A percentile compares a stretch with the other conserved stretches of the same genome.
phyloP scores from a whole-genome alignment of 768 basidiomycete species.

The Porphyrellus cyaneotinctus region DNA sequence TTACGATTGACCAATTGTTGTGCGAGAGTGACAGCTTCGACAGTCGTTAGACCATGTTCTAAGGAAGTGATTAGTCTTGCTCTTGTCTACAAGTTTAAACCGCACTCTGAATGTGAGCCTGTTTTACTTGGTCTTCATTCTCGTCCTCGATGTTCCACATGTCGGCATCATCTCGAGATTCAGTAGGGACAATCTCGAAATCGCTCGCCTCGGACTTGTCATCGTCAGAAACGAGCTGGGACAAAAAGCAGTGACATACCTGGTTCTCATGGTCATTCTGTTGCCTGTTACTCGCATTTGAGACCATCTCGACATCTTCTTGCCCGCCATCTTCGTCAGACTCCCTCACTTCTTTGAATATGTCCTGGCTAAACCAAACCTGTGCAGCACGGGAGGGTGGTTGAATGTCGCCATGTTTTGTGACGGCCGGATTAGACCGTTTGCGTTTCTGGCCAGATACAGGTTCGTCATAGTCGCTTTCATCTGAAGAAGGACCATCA shows the following conservation, averaged over 20 bases:
- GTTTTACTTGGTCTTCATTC: conserved; percentile 66
- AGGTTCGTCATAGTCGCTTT: conserved; percentile 39
- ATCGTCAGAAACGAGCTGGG: conserved; percentile 8
- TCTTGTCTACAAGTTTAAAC: conserved; percentile 1
- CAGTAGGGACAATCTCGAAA: conserved; percentile 73
- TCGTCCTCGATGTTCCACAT: conserved; percentile 83
- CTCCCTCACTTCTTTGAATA: conserved; percentile 60
- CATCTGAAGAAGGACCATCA: conserved; percentile 49
- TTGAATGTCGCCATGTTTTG: conserved; percentile 35
- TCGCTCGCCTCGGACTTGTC: conserved; percentile 37
- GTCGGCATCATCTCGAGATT: conserved; percentile 49
- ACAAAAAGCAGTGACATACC: conserved; percentile 16
- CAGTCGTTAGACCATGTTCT: conserved; percentile 83
- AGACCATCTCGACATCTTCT: conserved; percentile 23
- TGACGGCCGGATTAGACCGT: conserved; percentile 33
- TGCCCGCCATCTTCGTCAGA: conserved; percentile 29
- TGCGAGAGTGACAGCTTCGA: conserved; percentile 88
- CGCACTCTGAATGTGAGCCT: conserved; percentile 64
- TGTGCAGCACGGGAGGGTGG: conserved; percentile 55
- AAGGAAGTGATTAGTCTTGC: conserved; percentile 5
- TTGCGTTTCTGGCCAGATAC: conserved; percentile 40
- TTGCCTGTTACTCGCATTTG: conserved; percentile 31
- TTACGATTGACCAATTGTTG: conserved; percentile 87
- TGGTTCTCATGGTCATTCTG: conserved; percentile 28
- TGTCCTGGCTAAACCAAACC: conserved; percentile 94